Evolutionary conservation across 768 basidiomycete genomes (phyloP).

Genomic region (Chiua virens): DNA sequence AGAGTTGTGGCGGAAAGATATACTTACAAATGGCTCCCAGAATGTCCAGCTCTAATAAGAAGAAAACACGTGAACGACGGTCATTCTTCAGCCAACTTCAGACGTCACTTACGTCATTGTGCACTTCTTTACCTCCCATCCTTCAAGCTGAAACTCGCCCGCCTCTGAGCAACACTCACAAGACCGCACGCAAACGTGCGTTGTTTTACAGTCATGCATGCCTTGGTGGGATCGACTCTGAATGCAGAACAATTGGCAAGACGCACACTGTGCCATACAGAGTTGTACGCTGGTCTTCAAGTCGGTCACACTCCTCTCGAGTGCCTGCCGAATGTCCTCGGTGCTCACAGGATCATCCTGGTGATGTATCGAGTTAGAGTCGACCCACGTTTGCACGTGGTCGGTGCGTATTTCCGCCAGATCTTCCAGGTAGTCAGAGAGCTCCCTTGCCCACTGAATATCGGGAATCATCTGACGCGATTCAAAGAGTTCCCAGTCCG

Average conservation of each 20-base stretch:
- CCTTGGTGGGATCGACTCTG: constrained; percentile 45
- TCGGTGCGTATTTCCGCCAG: constrained; percentile 45
- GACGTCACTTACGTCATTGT: too few species aligned
- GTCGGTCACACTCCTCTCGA: constrained; percentile 45
- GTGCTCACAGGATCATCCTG: constrained; percentile 45
- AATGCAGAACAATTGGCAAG: constrained; percentile 55
- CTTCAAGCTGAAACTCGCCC: too few species aligned
- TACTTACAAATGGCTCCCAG: too few species aligned
- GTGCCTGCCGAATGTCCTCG: constrained; percentile 41
- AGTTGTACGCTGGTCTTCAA: constrained; percentile 49
- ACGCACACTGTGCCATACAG: constrained; percentile 47
- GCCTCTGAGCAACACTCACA: constrained; percentile 40
- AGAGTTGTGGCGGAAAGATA: too few species aligned
- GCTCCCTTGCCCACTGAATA: constrained; percentile 39
- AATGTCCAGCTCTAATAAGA: too few species aligned
- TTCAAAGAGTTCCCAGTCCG: constrained; percentile 31
- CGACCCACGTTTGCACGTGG: constrained; percentile 52
- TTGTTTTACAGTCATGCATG: constrained; percentile 50
- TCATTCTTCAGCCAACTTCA: too few species aligned
- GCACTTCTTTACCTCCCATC: too few species aligned
- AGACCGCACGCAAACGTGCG: constrained; percentile 42
- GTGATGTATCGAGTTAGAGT: constrained; percentile 50
- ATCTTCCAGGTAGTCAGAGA: constrained; percentile 41
- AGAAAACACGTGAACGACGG: too few species aligned
- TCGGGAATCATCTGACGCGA: constrained; percentile 40